These are phyloP conservation scores for Scenedesmus sp. DNA, from an alignment of 163 green algal genomes.

Conservation along the genomic window DNA sequence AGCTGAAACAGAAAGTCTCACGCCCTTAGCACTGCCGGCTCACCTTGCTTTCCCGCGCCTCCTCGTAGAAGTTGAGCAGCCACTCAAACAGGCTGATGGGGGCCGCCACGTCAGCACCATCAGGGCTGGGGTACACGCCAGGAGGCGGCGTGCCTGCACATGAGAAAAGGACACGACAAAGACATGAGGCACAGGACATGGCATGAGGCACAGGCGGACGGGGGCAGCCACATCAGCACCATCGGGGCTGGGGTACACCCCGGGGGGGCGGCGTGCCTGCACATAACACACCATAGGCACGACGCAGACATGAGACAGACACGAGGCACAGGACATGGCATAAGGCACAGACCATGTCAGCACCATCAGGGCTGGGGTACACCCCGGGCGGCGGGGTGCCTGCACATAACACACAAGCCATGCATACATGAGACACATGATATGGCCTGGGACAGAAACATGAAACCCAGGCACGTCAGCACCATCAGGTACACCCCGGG, in stretches of 20 bases:
- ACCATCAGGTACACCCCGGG: neutral
- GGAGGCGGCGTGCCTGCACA: too few species aligned
- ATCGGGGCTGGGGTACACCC: conserved; percentile 89
- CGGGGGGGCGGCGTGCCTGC: conserved; percentile 63
- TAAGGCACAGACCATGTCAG: conserved; percentile 13
- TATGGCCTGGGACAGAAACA: too few species aligned
- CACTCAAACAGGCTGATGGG: conserved; percentile 95
- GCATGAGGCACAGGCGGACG: conserved; percentile 62
- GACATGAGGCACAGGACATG: too few species aligned
- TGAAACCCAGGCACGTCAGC: neutral
- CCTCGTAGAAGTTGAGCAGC: conserved; percentile 89
- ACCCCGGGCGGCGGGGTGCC: conserved; percentile 79
- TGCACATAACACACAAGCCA: neutral
- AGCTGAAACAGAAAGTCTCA: too few species aligned
- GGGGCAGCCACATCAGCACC: conserved; percentile 92
- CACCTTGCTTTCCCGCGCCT: conserved; percentile 67
- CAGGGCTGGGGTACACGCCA: conserved; percentile 63
- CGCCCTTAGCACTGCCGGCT: too few species aligned
- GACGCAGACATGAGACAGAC: too few species aligned
- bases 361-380: conserved; percentile 87
- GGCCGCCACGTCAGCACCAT: conserved; percentile 93
- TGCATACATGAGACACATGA: too few species aligned
- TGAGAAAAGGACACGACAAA: too few species aligned
- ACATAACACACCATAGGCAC: too few species aligned
- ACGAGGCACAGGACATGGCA: too few species aligned